Evolutionary conservation across 768 basidiomycete genomes (phyloP), one percentile per base, ranked within the genome.

Genomic region (Termitomyces sp.): DNA sequence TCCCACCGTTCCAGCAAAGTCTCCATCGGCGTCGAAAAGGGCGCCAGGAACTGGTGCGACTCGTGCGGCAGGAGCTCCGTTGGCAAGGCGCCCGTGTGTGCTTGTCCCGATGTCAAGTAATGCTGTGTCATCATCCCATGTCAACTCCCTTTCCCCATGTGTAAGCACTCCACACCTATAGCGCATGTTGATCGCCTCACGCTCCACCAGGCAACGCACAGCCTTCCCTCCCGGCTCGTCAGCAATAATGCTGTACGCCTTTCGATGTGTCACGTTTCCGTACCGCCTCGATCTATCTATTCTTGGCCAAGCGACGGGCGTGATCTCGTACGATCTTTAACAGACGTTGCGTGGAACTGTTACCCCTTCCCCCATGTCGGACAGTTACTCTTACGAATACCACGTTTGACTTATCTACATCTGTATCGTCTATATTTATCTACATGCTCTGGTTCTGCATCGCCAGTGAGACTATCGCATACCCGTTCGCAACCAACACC

Each of bases 21-120:
- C 66, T 78, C 81, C n/a, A 85, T 91, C 41, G 90, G 89, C 41
- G 86, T 89, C 33, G 84, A 83, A 57, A 81, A 79, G 57, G 86
- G 82, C 18, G 69, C 73, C 28, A 80, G 90, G 33, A 69, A 73
- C 13, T 89, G 90, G 87, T 92, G 90, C 59, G 85, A 90, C 47
- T 70, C 71, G 42, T 92, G 90, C 65, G 90, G 89, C 59, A 87
- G 85, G 64, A 81, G 88, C 41, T 83, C 77, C 74, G 69, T 86
- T 60, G 86, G 85, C 55, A 70, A 77, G 41, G 73, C 72, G 61
- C 66, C 70, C 51, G 73, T 79, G 28, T 92, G 86, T 70, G 77
- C 77, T 57, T 91, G 88, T 70, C 73, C 75, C 62, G 82, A 87
- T 58, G 73, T 86, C 72, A 87, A 87, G 76, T 88, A 80, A 55